Percentiles rank a stretch among this genome's conserved stretches.
These are phyloP conservation scores for Triadica sebifera DNA, from an alignment of 345 rosid genomes.

Conservation along the genomic window DNA sequence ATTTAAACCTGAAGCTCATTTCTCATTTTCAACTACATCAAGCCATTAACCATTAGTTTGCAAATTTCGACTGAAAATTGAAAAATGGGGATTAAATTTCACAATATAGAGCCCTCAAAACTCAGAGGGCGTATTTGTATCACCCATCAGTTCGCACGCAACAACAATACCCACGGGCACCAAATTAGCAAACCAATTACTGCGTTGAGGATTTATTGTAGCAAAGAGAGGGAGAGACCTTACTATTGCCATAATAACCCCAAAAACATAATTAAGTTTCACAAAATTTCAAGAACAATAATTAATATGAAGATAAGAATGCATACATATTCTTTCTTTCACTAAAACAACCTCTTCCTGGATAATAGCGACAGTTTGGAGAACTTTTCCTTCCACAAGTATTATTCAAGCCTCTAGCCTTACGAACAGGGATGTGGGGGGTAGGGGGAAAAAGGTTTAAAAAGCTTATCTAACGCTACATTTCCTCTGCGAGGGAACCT, in stretches of 20 bases:
- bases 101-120: too few species aligned
- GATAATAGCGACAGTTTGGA: neutral
- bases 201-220: neutral
- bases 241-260: neutral
- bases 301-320: neutral
- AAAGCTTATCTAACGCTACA: constrained; percentile 11
- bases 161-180: too few species aligned
- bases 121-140: too few species aligned
- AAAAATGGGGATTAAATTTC: too few species aligned
- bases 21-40: too few species aligned
- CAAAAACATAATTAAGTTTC: neutral
- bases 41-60: too few species aligned
- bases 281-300: neutral
- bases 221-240: neutral
- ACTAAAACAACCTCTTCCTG: neutral
- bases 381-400: constrained; percentile 1
- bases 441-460: neutral
- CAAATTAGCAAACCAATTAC: too few species aligned
- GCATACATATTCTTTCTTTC: too few species aligned
- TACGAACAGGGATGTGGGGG: neutral
- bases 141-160: too few species aligned
- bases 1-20: too few species aligned
- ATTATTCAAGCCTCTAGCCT: constrained; percentile 19
- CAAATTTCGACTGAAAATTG: too few species aligned
- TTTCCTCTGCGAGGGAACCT: constrained; percentile 12